Conservation (phyloP, 2,329 filamentous ascomycete species). For the Pseudopithomyces maydicus region DNA sequence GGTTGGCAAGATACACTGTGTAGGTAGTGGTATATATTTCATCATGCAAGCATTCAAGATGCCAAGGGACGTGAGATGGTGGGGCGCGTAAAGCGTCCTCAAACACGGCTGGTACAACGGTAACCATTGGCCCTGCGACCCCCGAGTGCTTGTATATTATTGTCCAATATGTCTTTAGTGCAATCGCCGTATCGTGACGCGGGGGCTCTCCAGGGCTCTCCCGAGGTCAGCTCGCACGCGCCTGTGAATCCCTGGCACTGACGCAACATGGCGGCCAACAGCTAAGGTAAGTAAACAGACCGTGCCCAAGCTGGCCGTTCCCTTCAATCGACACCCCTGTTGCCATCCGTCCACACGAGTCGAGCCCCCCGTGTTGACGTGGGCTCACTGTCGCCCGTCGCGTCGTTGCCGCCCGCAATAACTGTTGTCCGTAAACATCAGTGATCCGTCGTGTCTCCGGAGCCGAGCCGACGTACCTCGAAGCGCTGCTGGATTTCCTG, state of each 20-base stretch:
- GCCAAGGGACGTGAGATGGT: too few relatives aligned
- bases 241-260: slow-evolving; percentile 11
- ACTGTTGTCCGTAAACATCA: slow-evolving; percentile 20
- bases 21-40: slow-evolving; percentile 6
- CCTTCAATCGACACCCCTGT: neutral
- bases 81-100: too few relatives aligned
- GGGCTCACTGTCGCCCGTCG: neutral
- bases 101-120: too few relatives aligned
- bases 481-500: neutral
- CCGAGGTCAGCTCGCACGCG: neutral
- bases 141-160: neutral
- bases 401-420: slow-evolving; percentile 9
- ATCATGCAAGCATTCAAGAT: neutral
- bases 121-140: too few relatives aligned
- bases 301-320: slow-evolving; percentile 19
- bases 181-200: too few relatives aligned
- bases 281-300: slow-evolving; percentile 29
- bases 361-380: neutral
- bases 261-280: slow-evolving; percentile 23
- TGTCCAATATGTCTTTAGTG: neutral
- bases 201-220: too few relatives aligned
- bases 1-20: neutral
- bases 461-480: slow-evolving; percentile 2
- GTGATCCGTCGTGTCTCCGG: neutral
- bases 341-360: neutral